Base-by-base conservation (phyloP, 441 rosid species). In the Macaranga tanarius region DNA sequence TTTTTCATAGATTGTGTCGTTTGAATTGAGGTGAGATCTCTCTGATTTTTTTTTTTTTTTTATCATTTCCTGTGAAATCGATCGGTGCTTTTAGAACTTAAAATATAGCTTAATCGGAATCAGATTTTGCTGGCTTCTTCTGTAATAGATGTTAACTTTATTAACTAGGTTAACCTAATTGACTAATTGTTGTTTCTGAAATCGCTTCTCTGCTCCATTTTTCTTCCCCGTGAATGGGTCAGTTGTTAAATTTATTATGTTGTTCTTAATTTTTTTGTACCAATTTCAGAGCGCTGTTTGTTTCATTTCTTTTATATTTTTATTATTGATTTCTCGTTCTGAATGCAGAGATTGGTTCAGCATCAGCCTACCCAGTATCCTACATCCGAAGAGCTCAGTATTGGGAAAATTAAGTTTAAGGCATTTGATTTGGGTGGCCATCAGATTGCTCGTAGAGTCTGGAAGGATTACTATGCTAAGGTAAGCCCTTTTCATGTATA, bases 391-490 rank as follows among this genome's bases (percentile, higher is more conserved):
- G 97, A 91, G 79, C 89, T 91, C 70, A 89, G 92, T 77, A 91
- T 91, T 65, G 97, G 93, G 38, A 88, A 89, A 77, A 88, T 89
- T 78, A 88, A 88, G 84, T 91, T 91, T 73, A 91, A 91, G 80
- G 95, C 93, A 0, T 89, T 91, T 71, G 97, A 91, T 79, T 87
- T 91, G 86, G 97, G 97, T 8, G 97, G 97, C 62, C 97, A 91
- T 79, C 95, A 89, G 87, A 88, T 91, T 76, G 95, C 95, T 75
- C 92, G 95, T 38, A 70, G 97, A 62, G 97, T 91, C 66, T 89
- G 97, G 97, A 91, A 91, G 60, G 95, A 89, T 81, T 91, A 91
- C 81, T 91, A 91, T 67, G 92, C 96, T 19, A 91, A 91, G 96
- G 94, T 88, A 67, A 72, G 57, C 9, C 58, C 23, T 38, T 47